These are phyloP conservation scores for Suillus americanus DNA, from an alignment of 768 basidiomycete genomes.

Conservation along the genomic window DNA sequence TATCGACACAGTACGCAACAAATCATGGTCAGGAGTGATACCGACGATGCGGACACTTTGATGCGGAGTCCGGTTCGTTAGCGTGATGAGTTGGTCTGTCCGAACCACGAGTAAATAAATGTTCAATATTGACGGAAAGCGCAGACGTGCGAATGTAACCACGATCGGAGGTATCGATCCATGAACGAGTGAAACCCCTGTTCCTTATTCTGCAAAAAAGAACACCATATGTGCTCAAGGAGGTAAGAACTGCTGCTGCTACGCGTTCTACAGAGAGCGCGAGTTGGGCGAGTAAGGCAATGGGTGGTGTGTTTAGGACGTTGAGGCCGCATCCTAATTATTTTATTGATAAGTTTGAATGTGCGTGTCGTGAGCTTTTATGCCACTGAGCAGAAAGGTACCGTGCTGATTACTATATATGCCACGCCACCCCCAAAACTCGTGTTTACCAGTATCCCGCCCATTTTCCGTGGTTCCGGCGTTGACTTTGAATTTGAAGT, in stretches of 20 bases:
- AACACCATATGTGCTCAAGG: slow-evolving; percentile 68
- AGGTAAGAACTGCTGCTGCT: slow-evolving; percentile 64
- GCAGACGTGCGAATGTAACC: slow-evolving; percentile 87
- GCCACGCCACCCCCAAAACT: slow-evolving; percentile 72
- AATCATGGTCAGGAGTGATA: too few species aligned
- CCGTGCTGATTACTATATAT: slow-evolving; percentile 85
- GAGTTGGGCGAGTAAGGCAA: slow-evolving; percentile 78
- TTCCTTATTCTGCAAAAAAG: slow-evolving; percentile 52
- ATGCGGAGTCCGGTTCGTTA: too few species aligned
- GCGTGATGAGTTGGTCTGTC: too few species aligned
- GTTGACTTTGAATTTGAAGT: too few species aligned
- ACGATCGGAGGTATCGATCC: slow-evolving; percentile 72
- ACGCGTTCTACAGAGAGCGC: slow-evolving; percentile 69
- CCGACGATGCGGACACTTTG: too few species aligned
- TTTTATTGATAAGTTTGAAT: neutral
- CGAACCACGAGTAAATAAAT: too few species aligned
- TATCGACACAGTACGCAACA: too few species aligned
- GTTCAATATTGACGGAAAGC: neutral
- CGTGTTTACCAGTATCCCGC: slow-evolving; percentile 90
- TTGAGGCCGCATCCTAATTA: slow-evolving; percentile 62
- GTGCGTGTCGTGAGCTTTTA: neutral
- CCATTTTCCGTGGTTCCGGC: slow-evolving; percentile 58
- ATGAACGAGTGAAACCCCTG: slow-evolving; percentile 81
- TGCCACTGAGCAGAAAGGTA: slow-evolving; percentile 23
- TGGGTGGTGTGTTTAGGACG: slow-evolving; percentile 77